Evolutionary conservation across 2,329 filamentous ascomycete genomes (phyloP), one percentile per base, ranked within the genome.

Genomic region (Akanthomyces lecanii): DNA sequence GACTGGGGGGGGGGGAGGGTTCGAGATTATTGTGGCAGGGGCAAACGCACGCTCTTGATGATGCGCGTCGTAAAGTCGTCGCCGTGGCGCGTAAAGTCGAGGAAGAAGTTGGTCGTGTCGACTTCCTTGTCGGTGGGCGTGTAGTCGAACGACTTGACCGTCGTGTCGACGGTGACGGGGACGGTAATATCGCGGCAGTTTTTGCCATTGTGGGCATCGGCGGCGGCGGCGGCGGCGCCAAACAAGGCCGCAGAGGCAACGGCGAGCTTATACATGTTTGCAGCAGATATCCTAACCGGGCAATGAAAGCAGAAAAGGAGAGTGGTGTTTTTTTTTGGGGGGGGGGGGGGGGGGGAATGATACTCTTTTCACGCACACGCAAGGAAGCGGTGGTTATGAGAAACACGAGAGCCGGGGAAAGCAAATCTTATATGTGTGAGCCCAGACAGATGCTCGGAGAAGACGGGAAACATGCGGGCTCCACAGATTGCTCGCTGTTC

Each of bases 71-170:
- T 78, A 67, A 78, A 83, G 68, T 87, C 83, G 50, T 74, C 69
- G n/a, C 80, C 80, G 50, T 82, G 79, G 44, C 76, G 75, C 2
- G 77, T 76, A n/a, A 81, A 64, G 61, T 80, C 76, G 61, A 86
- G 73, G 36, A 82, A 72, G 66, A 89, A 84, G 65, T 82, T 78
- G 14, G 82, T 82, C 1, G 82, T 82, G 2, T 88, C 85, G 40
- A 86, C 77, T 67, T 86, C 82, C n/a, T 72, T 78, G 54, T 73
- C 70, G 7, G 83, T 77, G 0, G 79, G 69, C n/a, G 23, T 51
- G 38, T 57, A 57, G 54, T 52, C 54, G 28, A 63, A 57, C 6
- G 28, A 14, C 52, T 52, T 52, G 38, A 52, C 21, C 7, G 21
- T 33, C 6, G 61, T 14, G 25, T 52, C 38, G 45, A 63, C 61